These are phyloP conservation scores for Ophiobolus disseminans DNA, from an alignment of 2,329 filamentous ascomycete genomes.

Conservation along the genomic window DNA sequence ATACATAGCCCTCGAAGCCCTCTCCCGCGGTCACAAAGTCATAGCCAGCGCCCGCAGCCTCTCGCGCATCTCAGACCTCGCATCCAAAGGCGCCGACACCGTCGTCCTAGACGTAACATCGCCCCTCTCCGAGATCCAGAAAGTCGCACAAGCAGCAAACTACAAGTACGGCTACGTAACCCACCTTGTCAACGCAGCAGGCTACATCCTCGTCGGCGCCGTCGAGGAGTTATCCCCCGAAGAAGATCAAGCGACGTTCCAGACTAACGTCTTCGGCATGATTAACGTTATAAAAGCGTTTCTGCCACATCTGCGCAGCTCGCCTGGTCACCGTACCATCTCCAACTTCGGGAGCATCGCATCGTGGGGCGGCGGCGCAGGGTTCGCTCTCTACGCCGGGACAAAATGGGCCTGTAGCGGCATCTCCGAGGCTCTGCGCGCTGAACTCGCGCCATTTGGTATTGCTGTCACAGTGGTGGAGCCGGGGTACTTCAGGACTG, in stretches of 20 bases:
- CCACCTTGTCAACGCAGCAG: constrained; percentile 58
- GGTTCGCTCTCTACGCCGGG: constrained; percentile 55
- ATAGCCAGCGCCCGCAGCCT: constrained; percentile 57
- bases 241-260: constrained; percentile 54
- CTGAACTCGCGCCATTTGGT: constrained; percentile 54
- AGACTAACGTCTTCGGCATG: constrained; percentile 63
- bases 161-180: constrained; percentile 53
- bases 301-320: constrained; percentile 56
- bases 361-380: constrained; percentile 49
- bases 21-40: constrained; percentile 55
- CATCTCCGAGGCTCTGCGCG: constrained; percentile 52
- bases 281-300: constrained; percentile 59
- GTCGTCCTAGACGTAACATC: constrained; percentile 53
- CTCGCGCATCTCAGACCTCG: constrained; percentile 44
- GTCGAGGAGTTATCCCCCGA: constrained; percentile 54
- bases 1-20: constrained; percentile 52
- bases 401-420: constrained; percentile 56
- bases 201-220: constrained; percentile 54
- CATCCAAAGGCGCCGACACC: constrained; percentile 44
- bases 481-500: constrained; percentile 60
- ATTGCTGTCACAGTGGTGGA: constrained; percentile 57
- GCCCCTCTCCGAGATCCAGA: constrained; percentile 42
- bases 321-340: constrained; percentile 51
- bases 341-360: constrained; percentile 58
- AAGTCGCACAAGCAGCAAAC: constrained; percentile 48